Evolutionary conservation across 495 filamentous ascomycete species (phyloP).

Genomic region (Corynascus novoguineensis): DNA sequence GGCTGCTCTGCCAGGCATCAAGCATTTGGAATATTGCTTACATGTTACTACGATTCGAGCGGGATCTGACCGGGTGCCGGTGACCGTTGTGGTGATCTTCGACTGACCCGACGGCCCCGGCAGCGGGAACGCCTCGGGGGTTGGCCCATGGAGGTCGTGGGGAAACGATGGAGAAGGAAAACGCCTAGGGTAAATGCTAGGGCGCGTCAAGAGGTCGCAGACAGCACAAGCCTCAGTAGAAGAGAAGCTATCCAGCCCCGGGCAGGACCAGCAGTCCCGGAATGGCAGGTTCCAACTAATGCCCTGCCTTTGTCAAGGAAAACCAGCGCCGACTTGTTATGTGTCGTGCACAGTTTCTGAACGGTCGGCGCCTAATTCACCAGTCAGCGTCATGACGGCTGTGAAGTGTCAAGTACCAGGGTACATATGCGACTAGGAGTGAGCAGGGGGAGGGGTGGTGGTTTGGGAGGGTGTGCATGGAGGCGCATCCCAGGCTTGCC

Average conservation of each 20-base stretch:
- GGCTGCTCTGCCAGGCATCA: no score
- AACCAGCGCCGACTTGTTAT: not conserved
- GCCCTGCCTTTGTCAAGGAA: slow-evolving; percentile 3
- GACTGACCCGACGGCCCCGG: not conserved
- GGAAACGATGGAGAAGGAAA: not conserved
- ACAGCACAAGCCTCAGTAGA: not conserved
- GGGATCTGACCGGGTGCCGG: slow-evolving; percentile 6
- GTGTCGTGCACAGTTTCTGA: slow-evolving; percentile 11
- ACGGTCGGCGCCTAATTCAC: slow-evolving; percentile 11
- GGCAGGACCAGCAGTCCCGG: not conserved
- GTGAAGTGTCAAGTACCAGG: slow-evolving; percentile 6
- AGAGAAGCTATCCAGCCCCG: not conserved
- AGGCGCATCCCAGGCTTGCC: not conserved
- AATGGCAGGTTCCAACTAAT: slow-evolving; percentile 1
- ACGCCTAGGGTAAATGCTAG: slow-evolving; percentile 3
- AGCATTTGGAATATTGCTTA: no score
- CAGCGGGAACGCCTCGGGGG: not conserved
- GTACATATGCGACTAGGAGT: no score
- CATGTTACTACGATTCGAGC: no score
- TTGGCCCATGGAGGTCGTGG: not conserved
- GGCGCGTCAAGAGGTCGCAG: slow-evolving; percentile 1
- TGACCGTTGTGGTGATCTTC: not conserved
- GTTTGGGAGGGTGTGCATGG: slow-evolving; percentile 1
- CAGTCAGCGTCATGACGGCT: slow-evolving; percentile 1
- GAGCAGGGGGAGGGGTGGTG: no score